phyloP scores from a whole-genome alignment of 257 asterid species.

The Paraleonurus japonicus region DNA sequence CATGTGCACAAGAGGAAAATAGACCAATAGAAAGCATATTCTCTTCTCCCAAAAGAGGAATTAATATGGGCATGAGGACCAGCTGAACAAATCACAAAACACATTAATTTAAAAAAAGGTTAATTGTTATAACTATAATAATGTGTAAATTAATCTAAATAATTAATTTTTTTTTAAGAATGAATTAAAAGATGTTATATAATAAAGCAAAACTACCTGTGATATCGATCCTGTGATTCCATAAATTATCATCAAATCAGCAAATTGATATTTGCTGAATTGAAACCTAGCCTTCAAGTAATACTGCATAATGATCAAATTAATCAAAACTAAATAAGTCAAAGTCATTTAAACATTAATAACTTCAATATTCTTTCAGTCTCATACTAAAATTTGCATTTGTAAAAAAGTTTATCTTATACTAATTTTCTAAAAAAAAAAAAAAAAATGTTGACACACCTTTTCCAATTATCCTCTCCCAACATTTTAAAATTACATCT shows the following conservation, averaged over 20 bases:
- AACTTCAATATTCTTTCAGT: too few species aligned
- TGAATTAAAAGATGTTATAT: too few species aligned
- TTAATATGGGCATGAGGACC: conserved; percentile 65
- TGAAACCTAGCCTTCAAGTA: conserved; percentile 84
- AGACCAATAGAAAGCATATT: conserved; percentile 73
- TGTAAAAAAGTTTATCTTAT: too few species aligned
- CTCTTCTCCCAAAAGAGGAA: conserved; percentile 68
- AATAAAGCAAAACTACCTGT: too few species aligned
- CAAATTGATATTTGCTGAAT: conserved; percentile 77
- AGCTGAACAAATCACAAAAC: conserved; percentile 44
- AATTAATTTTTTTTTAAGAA: too few species aligned
- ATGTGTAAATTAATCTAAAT: neutral
- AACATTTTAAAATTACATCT: too few species aligned
- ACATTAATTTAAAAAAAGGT: too few species aligned
- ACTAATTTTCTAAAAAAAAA: too few species aligned
- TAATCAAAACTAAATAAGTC: neutral
- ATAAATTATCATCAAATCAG: conserved; percentile 72
- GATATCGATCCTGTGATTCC: conserved; percentile 73
- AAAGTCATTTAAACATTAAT: too few species aligned
- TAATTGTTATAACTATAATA: neutral
- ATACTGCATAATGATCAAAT: conserved; percentile 43
- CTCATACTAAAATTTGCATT: too few species aligned
- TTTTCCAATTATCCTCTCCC: too few species aligned
- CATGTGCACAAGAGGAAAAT: conserved; percentile 52
- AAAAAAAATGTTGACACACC: too few species aligned